Conservation (phyloP, 768 basidiomycete species). For the Termitomyces sp. region DNA sequence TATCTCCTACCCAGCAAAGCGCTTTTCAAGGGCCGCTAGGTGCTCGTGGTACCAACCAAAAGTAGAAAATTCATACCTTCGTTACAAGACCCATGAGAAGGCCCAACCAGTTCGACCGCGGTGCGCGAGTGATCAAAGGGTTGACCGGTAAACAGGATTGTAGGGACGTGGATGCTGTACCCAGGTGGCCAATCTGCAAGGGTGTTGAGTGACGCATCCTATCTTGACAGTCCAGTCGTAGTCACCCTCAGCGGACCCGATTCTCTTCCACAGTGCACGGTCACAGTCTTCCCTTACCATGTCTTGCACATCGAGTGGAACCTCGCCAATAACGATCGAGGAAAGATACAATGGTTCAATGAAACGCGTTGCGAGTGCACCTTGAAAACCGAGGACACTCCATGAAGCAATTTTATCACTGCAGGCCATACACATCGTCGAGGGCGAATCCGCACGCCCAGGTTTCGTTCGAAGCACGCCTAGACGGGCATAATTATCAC, state of each 20-base stretch:
- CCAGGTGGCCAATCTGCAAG: conserved; percentile 38
- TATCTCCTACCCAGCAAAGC: conserved; percentile 63
- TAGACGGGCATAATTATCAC: conserved; percentile 70
- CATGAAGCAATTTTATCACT: conserved; percentile 92
- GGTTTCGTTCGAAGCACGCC: conserved; percentile 91
- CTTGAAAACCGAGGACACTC: conserved; percentile 82
- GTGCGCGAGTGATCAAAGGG: conserved; percentile 57
- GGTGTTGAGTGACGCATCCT: neutral
- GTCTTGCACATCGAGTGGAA: conserved; percentile 33
- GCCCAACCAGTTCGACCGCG: conserved; percentile 19
- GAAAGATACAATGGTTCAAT: conserved; percentile 62
- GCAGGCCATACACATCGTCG: conserved; percentile 85
- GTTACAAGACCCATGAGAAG: conserved; percentile 49
- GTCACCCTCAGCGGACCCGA: conserved; percentile 41
- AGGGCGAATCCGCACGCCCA: conserved; percentile 84
- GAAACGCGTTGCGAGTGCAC: conserved; percentile 59
- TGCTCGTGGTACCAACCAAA: neutral
- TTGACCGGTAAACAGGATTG: conserved; percentile 52
- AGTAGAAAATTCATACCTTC: conserved; percentile 46
- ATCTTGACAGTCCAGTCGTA: neutral
- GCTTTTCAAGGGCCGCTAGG: conserved; percentile 35
- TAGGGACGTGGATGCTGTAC: conserved; percentile 46
- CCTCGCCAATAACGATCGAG: conserved; percentile 69
- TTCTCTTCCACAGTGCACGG: conserved; percentile 58
- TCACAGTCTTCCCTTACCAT: conserved; percentile 57